phyloP scores from a whole-genome alignment of 345 rosid species.

The Salix dunnii region DNA sequence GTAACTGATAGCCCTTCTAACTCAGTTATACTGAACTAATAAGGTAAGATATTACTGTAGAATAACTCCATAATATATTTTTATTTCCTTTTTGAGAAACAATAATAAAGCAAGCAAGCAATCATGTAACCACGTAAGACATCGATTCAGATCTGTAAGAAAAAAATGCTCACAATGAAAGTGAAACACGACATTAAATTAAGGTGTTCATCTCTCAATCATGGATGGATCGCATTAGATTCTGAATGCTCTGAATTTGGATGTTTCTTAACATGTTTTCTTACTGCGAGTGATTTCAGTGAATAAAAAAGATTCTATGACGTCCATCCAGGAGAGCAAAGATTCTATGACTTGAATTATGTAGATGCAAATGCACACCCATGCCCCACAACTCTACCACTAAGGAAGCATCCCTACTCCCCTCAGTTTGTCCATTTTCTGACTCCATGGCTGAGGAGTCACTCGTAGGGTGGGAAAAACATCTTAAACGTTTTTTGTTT shows the following conservation, averaged over 20 bases:
- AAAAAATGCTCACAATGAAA: no score
- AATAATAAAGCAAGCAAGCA: background rate
- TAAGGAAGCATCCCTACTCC: background rate
- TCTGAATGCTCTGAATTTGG: background rate
- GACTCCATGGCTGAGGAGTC: background rate
- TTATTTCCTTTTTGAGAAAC: background rate
- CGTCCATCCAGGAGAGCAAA: background rate
- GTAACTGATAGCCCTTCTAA: no score
- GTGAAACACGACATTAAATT: no score
- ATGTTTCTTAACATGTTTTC: background rate
- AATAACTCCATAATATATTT: no score
- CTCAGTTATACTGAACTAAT: no score
- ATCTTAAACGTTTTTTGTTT: background rate
- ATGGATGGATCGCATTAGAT: background rate
- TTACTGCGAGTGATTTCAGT: background rate
- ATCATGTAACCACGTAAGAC: background rate
- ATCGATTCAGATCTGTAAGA: background rate
- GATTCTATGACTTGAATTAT: background rate
- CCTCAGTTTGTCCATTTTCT: background rate
- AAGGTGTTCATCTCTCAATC: background rate
- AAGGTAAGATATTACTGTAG: no score
- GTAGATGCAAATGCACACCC: background rate
- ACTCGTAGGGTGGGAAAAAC: background rate
- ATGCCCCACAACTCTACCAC: background rate
- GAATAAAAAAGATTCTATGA: background rate